Percentiles rank a stretch among this genome's conserved stretches.
These are phyloP conservation scores for Primulina eburnea DNA, from an alignment of 257 asterid species.

Conservation along the genomic window DNA sequence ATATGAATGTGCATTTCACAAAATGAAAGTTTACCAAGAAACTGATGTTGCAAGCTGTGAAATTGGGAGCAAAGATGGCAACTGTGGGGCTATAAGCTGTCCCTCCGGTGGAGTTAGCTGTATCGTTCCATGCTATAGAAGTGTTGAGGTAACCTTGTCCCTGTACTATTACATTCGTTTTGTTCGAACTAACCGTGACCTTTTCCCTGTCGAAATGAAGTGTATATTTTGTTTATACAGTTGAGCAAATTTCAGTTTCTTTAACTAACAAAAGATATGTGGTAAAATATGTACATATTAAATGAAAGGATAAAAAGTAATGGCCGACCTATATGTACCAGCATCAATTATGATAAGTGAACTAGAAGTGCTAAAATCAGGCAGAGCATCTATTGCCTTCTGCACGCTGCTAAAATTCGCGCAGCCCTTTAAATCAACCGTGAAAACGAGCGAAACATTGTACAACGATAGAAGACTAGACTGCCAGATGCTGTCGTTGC, in stretches of 20 bases:
- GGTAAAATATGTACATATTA: no score
- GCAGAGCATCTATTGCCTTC: constrained; percentile 65
- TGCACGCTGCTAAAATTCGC: constrained; percentile 73
- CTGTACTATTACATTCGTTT: constrained; percentile 61
- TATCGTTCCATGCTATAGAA: constrained; percentile 73
- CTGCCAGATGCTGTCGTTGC: constrained; percentile 43
- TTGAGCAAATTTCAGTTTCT: no score
- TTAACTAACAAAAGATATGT: no score
- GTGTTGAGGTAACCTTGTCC: constrained; percentile 76
- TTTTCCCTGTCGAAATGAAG: constrained; percentile 55
- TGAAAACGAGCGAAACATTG: constrained; percentile 43
- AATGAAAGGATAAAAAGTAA: background rate
- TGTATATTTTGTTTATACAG: no score
- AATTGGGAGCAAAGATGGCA: constrained; percentile 48
- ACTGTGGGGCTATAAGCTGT: constrained; percentile 58
- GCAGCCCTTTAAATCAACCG: constrained; percentile 63
- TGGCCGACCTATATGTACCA: constrained; percentile 62
- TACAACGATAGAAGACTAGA: constrained; percentile 47
- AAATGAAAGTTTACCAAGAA: constrained; percentile 47
- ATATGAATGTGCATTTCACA: no score
- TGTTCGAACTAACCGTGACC: constrained; percentile 47
- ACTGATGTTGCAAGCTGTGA: constrained; percentile 74
- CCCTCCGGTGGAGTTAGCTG: constrained; percentile 73
- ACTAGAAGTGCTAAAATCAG: constrained; percentile 45
- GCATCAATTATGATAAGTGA: constrained; percentile 57